A percentile compares a stretch with the other conserved stretches of the same genome.
phyloP scores from a whole-genome alignment of 2,329 filamentous ascomycete species.

The Trichoderma sp. region DNA sequence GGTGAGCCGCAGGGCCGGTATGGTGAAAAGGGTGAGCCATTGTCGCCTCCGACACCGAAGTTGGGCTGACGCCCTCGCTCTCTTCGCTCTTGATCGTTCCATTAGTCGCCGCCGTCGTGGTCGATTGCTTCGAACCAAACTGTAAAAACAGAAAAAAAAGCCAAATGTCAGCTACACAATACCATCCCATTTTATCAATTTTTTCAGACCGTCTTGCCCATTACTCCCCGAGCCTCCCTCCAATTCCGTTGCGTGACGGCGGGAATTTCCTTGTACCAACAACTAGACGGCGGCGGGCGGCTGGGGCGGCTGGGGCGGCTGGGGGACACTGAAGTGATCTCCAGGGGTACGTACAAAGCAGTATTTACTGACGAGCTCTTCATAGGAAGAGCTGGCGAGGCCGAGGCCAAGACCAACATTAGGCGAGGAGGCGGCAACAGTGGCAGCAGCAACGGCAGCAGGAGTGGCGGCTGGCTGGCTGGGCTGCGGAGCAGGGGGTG shows the following conservation, averaged over 20 bases:
- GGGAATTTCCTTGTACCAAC: slow-evolving; percentile 7
- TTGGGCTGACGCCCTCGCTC: background rate
- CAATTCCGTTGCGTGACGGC: slow-evolving; percentile 9
- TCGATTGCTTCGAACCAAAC: slow-evolving; percentile 61
- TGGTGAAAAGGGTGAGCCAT: slow-evolving; percentile 25
- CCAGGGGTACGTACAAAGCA: slow-evolving; percentile 89
- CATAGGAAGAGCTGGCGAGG: slow-evolving; percentile 85
- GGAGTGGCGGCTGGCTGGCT: slow-evolving; percentile 40
- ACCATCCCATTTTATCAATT: slow-evolving; percentile 23
- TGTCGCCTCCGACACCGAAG: background rate
- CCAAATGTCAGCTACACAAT: slow-evolving; percentile 39
- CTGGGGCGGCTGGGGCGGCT: slow-evolving; percentile 22
- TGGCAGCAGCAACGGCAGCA: slow-evolving; percentile 25
- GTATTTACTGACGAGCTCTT: slow-evolving; percentile 97
- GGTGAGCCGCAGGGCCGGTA: slow-evolving; percentile 40
- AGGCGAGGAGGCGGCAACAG: slow-evolving; percentile 36
- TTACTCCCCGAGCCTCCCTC: background rate
- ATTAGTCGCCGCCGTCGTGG: slow-evolving; percentile 42
- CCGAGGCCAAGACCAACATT: slow-evolving; percentile 29
- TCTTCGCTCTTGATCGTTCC: slow-evolving; percentile 28
- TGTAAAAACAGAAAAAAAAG: slow-evolving; percentile 33
- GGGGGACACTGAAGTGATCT: slow-evolving; percentile 30
- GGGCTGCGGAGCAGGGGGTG: background rate
- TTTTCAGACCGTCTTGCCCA: background rate
- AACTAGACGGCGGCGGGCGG: slow-evolving; percentile 23